A percentile compares a stretch with the other conserved stretches of the same genome.
phyloP scores from a whole-genome alignment of 441 rosid species.

The Gossypium gossypioides region DNA sequence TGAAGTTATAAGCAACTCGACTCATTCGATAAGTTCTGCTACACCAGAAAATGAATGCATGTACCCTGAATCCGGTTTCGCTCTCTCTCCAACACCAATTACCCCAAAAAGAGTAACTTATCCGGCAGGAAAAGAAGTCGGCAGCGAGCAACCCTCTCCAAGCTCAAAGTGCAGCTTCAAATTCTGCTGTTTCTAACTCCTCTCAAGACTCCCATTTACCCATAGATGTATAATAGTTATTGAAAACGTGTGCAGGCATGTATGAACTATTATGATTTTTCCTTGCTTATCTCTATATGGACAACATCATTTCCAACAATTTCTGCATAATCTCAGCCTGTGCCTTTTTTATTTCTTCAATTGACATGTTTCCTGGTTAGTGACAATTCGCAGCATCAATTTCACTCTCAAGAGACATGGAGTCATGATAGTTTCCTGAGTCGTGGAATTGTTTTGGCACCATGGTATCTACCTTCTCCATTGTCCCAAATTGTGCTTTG shows the following conservation, averaged over 20 bases:
- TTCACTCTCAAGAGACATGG: slow-evolving; percentile 55
- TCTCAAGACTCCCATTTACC: no score
- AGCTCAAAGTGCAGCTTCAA: background rate
- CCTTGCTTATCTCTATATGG: slow-evolving; percentile 37
- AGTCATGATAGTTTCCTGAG: slow-evolving; percentile 25
- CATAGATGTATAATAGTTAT: background rate
- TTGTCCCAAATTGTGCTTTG: slow-evolving; percentile 11
- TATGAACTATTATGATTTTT: background rate
- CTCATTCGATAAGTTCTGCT: background rate
- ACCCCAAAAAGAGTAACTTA: background rate
- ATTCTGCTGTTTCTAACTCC: background rate
- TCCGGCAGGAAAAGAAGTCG: background rate
- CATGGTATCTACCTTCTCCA: slow-evolving; percentile 15
- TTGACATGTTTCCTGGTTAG: slow-evolving; percentile 53
- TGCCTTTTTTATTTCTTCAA: slow-evolving; percentile 71
- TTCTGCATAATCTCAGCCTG: slow-evolving; percentile 71
- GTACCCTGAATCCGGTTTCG: background rate
- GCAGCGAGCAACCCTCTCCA: background rate
- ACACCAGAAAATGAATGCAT: background rate
- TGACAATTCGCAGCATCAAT: slow-evolving; percentile 69
- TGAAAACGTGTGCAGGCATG: background rate
- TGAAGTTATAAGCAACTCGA: background rate
- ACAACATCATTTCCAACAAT: slow-evolving; percentile 32
- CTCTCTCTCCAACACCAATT: background rate
- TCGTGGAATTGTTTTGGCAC: slow-evolving; percentile 19